Conservation (phyloP, 2,329 filamentous ascomycete species). For the Fusarium ramigenum region DNA sequence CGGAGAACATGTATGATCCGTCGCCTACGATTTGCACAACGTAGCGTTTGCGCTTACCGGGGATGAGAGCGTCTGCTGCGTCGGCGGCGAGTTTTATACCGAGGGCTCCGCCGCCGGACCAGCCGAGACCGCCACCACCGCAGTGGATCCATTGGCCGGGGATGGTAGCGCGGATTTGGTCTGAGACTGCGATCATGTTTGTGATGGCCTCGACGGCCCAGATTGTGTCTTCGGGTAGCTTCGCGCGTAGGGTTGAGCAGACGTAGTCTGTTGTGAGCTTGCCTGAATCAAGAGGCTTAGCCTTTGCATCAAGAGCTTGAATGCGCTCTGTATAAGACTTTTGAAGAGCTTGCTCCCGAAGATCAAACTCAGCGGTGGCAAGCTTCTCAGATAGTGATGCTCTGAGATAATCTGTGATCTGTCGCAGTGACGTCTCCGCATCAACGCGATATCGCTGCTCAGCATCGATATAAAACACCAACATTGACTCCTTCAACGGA, state of each 20-base stretch:
- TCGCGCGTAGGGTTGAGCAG: background rate
- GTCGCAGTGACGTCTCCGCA: background rate
- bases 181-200: background rate
- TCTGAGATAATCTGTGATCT: background rate
- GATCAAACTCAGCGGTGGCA: accelerated
- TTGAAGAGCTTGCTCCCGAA: background rate
- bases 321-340: background rate
- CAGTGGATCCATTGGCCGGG: conserved; percentile 20
- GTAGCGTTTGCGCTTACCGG: background rate
- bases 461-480: conserved; percentile 14
- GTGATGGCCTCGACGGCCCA: conserved; percentile 14
- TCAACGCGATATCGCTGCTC: conserved; percentile 22
- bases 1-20: conserved; percentile 25
- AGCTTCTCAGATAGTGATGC: accelerated
- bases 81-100: conserved; percentile 13
- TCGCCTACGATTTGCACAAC: conserved; percentile 16
- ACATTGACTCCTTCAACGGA: conserved; percentile 8
- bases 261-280: background rate
- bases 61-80: background rate
- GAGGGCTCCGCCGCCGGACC: conserved; percentile 10
- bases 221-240: background rate
- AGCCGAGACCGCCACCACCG: conserved; percentile 12
- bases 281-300: background rate
- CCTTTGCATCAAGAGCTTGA: background rate
- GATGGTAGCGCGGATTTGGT: conserved; percentile 1